Evolutionary conservation across 768 basidiomycete species (phyloP).

Genomic region (Boletus sp.): DNA sequence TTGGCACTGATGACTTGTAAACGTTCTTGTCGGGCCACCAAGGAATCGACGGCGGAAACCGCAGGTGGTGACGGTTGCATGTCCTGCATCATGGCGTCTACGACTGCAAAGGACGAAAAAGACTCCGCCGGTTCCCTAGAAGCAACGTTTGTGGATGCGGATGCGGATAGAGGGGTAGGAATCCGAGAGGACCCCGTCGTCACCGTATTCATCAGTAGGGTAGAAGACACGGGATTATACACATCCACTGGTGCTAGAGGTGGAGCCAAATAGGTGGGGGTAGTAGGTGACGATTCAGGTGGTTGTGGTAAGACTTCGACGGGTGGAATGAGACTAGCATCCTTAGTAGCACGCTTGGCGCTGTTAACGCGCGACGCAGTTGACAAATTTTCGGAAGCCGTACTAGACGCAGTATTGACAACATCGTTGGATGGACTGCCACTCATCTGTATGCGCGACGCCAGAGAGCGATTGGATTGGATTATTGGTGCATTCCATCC

Average conservation of each 20-base stretch:
- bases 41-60: neutral
- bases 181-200: neutral
- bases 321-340: constrained; percentile 29
- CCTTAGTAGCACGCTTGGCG: neutral
- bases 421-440: neutral
- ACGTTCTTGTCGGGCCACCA: constrained; percentile 10
- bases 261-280: constrained; percentile 9
- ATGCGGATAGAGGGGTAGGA: neutral
- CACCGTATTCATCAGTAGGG: neutral
- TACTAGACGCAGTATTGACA: neutral
- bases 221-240: neutral
- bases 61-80: neutral
- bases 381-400: neutral
- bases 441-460: constrained; percentile 25
- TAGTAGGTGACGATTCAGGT: constrained; percentile 18
- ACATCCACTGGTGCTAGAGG: neutral
- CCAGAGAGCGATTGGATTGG: constrained; percentile 17
- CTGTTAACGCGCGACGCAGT: neutral
- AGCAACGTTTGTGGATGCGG: neutral
- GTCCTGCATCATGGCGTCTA: neutral
- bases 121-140: neutral
- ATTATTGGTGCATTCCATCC: neutral
- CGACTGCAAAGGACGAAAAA: neutral
- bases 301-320: constrained; percentile 25
- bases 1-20: constrained; percentile 13